phyloP scores from a whole-genome alignment of 2,329 filamentous ascomycete species.

The Didymosphaeria variabile region DNA sequence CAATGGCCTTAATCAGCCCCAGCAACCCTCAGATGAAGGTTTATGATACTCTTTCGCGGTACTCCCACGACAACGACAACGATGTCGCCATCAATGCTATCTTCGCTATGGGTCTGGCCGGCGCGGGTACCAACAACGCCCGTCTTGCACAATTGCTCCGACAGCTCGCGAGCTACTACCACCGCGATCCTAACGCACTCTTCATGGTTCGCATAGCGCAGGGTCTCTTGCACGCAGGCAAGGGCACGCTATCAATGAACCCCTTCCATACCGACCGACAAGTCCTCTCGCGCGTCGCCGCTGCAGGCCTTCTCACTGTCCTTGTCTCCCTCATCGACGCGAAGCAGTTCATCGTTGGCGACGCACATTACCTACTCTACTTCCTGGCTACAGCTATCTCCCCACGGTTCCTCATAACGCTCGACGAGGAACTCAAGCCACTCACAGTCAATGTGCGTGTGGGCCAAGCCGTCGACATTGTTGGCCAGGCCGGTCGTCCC shows the following conservation, averaged over 20 bases:
- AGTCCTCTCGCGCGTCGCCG: slow-evolving; percentile 89
- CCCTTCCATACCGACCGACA: slow-evolving; percentile 99
- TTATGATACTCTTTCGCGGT: slow-evolving; percentile 95
- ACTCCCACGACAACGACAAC: slow-evolving; percentile 98
- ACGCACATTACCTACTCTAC: slow-evolving; percentile 93
- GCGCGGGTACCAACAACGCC: slow-evolving; percentile 97
- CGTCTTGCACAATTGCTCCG: slow-evolving; percentile 92
- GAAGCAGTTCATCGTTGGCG: slow-evolving; percentile 79
- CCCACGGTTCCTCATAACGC: slow-evolving; percentile 92
- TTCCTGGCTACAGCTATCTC: slow-evolving; percentile 97
- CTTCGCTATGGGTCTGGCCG: slow-evolving; percentile 97
- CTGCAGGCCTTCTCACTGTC: slow-evolving; percentile 88
- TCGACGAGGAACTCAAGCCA: slow-evolving; percentile 93
- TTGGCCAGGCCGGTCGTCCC: slow-evolving; percentile 93
- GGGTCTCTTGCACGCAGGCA: slow-evolving; percentile 98
- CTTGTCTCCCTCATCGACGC: slow-evolving; percentile 94
- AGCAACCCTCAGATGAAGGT: slow-evolving; percentile 99
- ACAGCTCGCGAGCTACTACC: slow-evolving; percentile 97
- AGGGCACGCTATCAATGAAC: slow-evolving; percentile 93
- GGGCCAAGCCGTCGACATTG: slow-evolving; percentile 96
- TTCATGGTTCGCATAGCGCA: slow-evolving; percentile 99
- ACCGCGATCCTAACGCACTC: slow-evolving; percentile 91
- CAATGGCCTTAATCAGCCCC: slow-evolving; percentile 95
- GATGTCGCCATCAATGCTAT: slow-evolving; percentile 99
- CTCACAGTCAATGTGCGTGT: slow-evolving; percentile 96